Evolutionary conservation across 148 eudicot genomes (phyloP).

Genomic region (Rhododendron simsii): DNA sequence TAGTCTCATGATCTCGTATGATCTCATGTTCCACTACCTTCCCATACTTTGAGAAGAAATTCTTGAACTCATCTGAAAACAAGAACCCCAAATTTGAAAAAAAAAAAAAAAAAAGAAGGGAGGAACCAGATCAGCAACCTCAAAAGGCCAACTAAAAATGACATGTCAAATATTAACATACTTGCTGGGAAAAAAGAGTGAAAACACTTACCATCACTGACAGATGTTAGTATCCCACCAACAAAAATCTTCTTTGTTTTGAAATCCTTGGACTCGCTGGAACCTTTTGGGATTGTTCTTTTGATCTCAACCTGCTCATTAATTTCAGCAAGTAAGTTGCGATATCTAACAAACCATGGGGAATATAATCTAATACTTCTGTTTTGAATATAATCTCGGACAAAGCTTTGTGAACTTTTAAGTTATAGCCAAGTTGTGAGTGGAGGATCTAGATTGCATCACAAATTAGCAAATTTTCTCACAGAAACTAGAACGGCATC

Average conservation of each 20-base stretch:
- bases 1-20: slow-evolving; percentile 61
- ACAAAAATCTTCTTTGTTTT: slow-evolving; percentile 82
- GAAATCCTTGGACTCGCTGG: slow-evolving; percentile 54
- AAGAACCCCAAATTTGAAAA: background rate
- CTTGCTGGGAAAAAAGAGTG: background rate
- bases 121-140: background rate
- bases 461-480: background rate
- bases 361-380: background rate
- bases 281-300: slow-evolving; percentile 72
- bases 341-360: background rate
- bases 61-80: slow-evolving; percentile 54
- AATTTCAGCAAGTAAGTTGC: background rate
- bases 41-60: slow-evolving; percentile 67
- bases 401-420: background rate
- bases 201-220: slow-evolving; percentile 42
- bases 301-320: slow-evolving; percentile 70
- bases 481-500: background rate
- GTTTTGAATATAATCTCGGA: background rate
- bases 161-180: background rate
- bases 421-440: background rate
- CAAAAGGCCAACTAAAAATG: background rate
- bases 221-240: slow-evolving; percentile 64
- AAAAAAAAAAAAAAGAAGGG: background rate
- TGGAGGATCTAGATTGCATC: background rate
- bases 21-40: slow-evolving; percentile 74